Evolutionary conservation across 139 green algal species (phyloP), one percentile per base, ranked within the genome.

Genomic region (Chlorella sorokiniana): DNA sequence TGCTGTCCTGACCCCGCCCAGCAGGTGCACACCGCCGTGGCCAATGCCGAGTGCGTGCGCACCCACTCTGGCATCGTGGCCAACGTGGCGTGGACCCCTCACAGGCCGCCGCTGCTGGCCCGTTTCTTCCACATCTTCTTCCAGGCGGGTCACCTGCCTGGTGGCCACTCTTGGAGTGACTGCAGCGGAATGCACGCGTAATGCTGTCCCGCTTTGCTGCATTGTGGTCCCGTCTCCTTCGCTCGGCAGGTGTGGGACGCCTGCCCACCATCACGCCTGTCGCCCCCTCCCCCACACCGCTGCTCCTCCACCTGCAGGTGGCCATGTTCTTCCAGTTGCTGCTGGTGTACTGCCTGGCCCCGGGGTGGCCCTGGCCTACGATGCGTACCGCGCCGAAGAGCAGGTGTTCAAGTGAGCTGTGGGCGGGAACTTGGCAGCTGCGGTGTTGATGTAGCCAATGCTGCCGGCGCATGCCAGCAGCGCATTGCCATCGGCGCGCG

Each of bases 321-420:
- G 3, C 33, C 2, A 33, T 73, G 61, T 81, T 74, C 42, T 63
- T 81, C 62, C 76, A 81, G 76, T 29, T 74, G 48, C 31, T 81
- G 31, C 4, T 37, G 20, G 42, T 81, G 18, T 74, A 64, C 33
- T 4, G 48, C 16, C 31, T 81, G 38, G 7, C 38, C 76, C 76
- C 62, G 62, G n/a, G 31, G 62, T 81, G 61, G 61, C 62, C 0
- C 42, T 31, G 5, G 76, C 76, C 16, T 81, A 81, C 22, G 51
- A 62, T 10, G 76, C 61, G 0, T 81, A 81, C 42, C 59, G 76
- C 9, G 41, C 61, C 20, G 76, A 81, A 33, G 76, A 81, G 61
- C 76, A 81, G 42, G 42, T 81, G 76, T 81, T 81, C 76, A 81
- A 81, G 76, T 81, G 61, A 72, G 76, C n/a, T n/a, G n/a, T n/a